phyloP scores from a whole-genome alignment of 768 basidiomycete genomes.

The Naganishia randhawae region DNA sequence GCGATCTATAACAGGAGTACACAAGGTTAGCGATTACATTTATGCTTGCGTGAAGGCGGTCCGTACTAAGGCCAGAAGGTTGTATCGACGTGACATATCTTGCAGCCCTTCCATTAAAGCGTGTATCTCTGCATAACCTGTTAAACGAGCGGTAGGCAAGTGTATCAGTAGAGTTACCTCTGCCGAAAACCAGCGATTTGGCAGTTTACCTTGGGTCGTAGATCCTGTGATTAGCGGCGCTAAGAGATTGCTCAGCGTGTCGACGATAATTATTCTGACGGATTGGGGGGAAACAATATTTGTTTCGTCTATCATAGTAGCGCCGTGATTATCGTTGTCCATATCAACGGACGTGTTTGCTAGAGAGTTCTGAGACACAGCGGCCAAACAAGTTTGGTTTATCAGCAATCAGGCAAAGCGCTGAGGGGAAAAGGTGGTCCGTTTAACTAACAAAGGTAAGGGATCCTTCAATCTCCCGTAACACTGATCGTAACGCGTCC shows the following conservation, averaged over 20 bases:
- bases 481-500: conserved; percentile 20
- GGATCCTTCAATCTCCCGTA: conserved; percentile 28
- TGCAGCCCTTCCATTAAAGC: conserved; percentile 23
- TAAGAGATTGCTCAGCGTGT: conserved; percentile 39
- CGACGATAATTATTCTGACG: conserved; percentile 39
- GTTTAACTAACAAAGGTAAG: not conserved
- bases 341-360: not conserved
- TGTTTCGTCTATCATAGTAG: not conserved
- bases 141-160: not conserved
- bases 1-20: no score
- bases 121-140: conserved; percentile 22
- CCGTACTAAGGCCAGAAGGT: conserved; percentile 28
- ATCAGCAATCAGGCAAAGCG: not conserved
- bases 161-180: not conserved
- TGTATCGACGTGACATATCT: not conserved
- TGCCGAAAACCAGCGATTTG: not conserved
- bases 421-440: not conserved
- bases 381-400: not conserved
- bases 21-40: no score
- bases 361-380: not conserved
- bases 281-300: conserved; percentile 6
- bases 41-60: not conserved
- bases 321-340: not conserved
- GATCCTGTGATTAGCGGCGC: conserved; percentile 40
- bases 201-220: conserved; percentile 36